Evolutionary conservation across 371 early-diverging fungal species (phyloP), one percentile per base, ranked within the genome.

Genomic region (Chytridium lagenaria): DNA sequence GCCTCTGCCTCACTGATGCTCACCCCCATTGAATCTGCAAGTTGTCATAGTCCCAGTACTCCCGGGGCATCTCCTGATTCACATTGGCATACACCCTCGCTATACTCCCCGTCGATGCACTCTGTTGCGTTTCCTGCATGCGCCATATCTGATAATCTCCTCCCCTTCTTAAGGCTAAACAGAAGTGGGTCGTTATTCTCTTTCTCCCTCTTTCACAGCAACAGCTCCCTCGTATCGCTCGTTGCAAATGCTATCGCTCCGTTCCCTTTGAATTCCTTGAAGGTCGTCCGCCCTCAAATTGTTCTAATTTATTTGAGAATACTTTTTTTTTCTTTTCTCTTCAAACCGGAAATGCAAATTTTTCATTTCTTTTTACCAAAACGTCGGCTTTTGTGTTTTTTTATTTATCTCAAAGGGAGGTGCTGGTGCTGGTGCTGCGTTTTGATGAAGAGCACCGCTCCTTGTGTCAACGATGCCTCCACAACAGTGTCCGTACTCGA

Each of bases 41-140:
- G 83, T 93, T 94, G 79, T 96, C 98, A 78, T 97, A 98, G 87
- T 98, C 97, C 96, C 96, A 99, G 85, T 99, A 98, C 31, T 90
- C 89, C 68, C 85, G 82, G 1, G 95, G 93, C 88, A 90, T 88
- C 38, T 90, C 88, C 75, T 84, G 76, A 83, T 96, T 97, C 36
- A 90, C 96, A 82, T 95, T 92, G 34, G 95, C 91, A 82, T 99
- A 98, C 0, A 71, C 71, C 36, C 85, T 49, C 1, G 82, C 80
- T 33, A 61, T 61, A 34, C 61, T 61, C 5, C 61, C 61, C 15
- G 34, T 34, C 2, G 36, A 7, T 7, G 61, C 36, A 26, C 23
- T 61, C 61, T 61, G 61, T 16, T 3, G 36, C 36, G 23, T 7
- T 37, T n/a, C 12, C 61, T 34, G 61, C 16, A 61, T 61, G 61